Evolutionary conservation across 2,329 filamentous ascomycete genomes (phyloP).

Genomic region (Sporothrix protearum): DNA sequence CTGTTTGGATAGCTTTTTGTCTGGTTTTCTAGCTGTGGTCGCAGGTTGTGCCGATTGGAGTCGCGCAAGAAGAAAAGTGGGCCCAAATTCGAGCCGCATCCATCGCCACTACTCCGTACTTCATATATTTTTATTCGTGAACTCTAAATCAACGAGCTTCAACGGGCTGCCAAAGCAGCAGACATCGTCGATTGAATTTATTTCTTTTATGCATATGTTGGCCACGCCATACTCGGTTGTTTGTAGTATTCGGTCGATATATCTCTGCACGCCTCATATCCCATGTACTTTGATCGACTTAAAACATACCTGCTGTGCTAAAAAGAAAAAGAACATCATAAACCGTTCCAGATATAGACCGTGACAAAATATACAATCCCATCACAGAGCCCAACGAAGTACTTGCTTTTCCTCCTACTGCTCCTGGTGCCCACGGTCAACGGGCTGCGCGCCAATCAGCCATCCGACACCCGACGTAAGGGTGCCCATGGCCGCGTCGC

Average conservation of each 20-base stretch:
- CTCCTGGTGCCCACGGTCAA: conserved; percentile 28
- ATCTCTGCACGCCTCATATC: not conserved
- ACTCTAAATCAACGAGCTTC: too few species aligned
- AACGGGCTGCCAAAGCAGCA: too few species aligned
- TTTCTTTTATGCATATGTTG: too few species aligned
- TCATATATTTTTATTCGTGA: too few species aligned
- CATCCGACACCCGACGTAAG: conserved; percentile 65
- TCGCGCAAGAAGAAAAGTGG: not conserved
- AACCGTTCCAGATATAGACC: not conserved
- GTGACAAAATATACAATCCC: not conserved
- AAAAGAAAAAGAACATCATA: not conserved
- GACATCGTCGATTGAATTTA: not conserved
- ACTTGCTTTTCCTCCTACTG: not conserved
- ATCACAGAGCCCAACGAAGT: too few species aligned
- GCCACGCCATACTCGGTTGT: not conserved
- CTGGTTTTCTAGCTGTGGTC: not conserved
- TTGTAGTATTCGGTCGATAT: not conserved
- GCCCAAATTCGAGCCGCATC: not conserved
- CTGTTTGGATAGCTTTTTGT: conserved; percentile 9
- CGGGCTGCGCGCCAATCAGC: conserved; percentile 58
- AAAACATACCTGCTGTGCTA: not conserved
- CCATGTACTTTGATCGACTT: not conserved
- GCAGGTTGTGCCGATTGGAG: not conserved
- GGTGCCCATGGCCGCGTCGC: conserved; percentile 64
- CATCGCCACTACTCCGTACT: not conserved